Percentiles rank a stretch among this genome's conserved stretches.
Conservation (phyloP, 352 stramenopile species). For the Globisporangium irregulare region DNA sequence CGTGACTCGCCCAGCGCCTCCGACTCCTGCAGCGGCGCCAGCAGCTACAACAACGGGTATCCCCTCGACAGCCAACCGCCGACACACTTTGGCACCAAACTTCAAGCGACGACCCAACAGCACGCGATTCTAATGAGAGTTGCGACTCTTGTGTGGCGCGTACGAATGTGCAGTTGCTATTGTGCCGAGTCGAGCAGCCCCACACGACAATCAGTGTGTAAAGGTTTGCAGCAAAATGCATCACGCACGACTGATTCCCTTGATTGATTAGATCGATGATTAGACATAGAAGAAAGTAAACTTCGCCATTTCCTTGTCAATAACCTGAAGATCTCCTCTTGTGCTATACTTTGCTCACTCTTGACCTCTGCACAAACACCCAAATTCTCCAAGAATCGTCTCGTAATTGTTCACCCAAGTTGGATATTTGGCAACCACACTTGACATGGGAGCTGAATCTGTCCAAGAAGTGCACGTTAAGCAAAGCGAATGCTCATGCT, state of each 20-base stretch:
- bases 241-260: not conserved
- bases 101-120: conserved; percentile 13
- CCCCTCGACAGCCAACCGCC: conserved; percentile 7
- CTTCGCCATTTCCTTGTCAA: not conserved
- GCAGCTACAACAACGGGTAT: not conserved
- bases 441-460: too few species aligned
- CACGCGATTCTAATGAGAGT: conserved; percentile 11
- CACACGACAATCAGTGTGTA: not conserved
- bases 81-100: conserved; percentile 2
- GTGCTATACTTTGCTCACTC: not conserved
- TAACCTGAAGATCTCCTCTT: not conserved
- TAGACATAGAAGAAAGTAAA: not conserved
- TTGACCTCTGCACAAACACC: too few species aligned
- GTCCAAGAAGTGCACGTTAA: too few species aligned
- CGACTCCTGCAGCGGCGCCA: not conserved
- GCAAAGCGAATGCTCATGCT: too few species aligned
- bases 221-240: not conserved
- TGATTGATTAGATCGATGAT: not conserved
- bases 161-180: not conserved
- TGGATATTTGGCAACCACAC: too few species aligned
- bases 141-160: not conserved
- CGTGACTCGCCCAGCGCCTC: conserved; percentile 8
- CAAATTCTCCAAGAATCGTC: too few species aligned
- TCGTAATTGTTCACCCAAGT: too few species aligned
- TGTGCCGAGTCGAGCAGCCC: not conserved